Conservation (phyloP, 2,329 filamentous ascomycete species). For the Bisporella sp. region DNA sequence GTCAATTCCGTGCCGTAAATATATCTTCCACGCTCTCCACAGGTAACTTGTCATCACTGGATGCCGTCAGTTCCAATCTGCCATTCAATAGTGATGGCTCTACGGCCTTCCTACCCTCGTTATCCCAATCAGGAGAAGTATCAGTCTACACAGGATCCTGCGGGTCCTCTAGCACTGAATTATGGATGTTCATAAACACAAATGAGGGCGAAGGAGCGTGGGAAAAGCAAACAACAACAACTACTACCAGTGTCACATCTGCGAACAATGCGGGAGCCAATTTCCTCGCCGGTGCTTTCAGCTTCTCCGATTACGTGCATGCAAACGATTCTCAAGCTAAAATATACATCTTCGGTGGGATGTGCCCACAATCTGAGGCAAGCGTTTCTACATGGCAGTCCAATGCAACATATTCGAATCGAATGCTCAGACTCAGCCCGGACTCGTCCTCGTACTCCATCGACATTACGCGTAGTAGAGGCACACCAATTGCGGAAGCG, state of each 20-base stretch:
- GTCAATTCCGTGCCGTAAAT: constrained; percentile 48
- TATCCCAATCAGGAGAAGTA: constrained; percentile 62
- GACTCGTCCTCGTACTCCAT: constrained; percentile 33
- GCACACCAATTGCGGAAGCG: constrained; percentile 70
- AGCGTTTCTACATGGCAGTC: constrained; percentile 53
- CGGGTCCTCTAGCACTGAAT: constrained; percentile 39
- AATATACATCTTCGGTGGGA: constrained; percentile 65
- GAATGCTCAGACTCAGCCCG: constrained; percentile 61
- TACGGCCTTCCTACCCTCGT: constrained; percentile 58
- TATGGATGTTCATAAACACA: constrained; percentile 63
- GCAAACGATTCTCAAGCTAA: constrained; percentile 23
- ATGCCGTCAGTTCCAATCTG: constrained; percentile 46
- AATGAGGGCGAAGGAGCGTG: constrained; percentile 47
- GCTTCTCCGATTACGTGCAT: constrained; percentile 23
- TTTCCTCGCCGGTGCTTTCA: constrained; percentile 43
- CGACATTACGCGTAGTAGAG: constrained; percentile 37
- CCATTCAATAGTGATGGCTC: constrained; percentile 54
- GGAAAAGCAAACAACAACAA: constrained; percentile 35
- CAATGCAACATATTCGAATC: constrained; percentile 69
- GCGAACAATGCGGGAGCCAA: constrained; percentile 39
- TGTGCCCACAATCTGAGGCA: constrained; percentile 60
- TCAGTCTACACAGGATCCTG: constrained; percentile 72
- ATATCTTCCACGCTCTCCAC: constrained; percentile 50
- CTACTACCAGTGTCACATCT: constrained; percentile 28
- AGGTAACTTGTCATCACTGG: constrained; percentile 34